phyloP scores from a whole-genome alignment of 805 yeast genomes.

The Debaryomyces prosopidis region DNA sequence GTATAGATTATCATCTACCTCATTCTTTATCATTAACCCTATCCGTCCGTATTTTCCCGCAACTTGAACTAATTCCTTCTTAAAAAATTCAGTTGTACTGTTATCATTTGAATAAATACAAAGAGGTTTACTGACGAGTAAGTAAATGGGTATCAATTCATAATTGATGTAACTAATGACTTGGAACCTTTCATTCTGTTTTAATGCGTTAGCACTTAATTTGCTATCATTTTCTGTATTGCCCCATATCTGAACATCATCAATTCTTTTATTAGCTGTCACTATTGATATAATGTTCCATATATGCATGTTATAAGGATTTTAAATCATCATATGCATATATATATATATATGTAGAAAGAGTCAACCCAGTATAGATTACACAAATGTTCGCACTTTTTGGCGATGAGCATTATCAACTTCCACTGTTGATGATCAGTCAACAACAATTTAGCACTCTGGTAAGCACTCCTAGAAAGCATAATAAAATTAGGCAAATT shows the following conservation, averaged over 20 bases:
- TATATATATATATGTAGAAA: not conserved
- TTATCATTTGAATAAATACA: conserved; percentile 21
- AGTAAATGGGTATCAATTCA: conserved; percentile 22
- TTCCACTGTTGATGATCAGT: too few relatives aligned
- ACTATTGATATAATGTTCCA: conserved; percentile 5
- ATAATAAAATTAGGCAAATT: too few relatives aligned
- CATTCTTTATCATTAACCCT: conserved; percentile 20
- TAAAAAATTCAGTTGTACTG: conserved; percentile 20
- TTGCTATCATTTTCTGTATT: not conserved
- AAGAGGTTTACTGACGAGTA: conserved; percentile 18
- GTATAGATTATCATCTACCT: conserved; percentile 9
- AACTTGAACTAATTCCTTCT: conserved; percentile 12
- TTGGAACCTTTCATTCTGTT: not conserved
- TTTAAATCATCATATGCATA: not conserved
- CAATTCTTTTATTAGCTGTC: conserved; percentile 7
- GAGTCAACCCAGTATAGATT: not conserved
- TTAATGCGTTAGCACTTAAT: not conserved
- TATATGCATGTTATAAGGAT: conserved; percentile 4
- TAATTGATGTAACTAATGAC: conserved; percentile 16
- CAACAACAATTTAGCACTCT: too few relatives aligned
- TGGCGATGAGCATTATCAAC: conserved; percentile 3
- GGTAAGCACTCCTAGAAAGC: too few relatives aligned
- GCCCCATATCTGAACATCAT: conserved; percentile 26
- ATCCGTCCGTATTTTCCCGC: conserved; percentile 6
- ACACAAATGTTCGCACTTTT: conserved; percentile 6